phyloP scores from a whole-genome alignment of 306 rosid species.

The Sicyos edulis region DNA sequence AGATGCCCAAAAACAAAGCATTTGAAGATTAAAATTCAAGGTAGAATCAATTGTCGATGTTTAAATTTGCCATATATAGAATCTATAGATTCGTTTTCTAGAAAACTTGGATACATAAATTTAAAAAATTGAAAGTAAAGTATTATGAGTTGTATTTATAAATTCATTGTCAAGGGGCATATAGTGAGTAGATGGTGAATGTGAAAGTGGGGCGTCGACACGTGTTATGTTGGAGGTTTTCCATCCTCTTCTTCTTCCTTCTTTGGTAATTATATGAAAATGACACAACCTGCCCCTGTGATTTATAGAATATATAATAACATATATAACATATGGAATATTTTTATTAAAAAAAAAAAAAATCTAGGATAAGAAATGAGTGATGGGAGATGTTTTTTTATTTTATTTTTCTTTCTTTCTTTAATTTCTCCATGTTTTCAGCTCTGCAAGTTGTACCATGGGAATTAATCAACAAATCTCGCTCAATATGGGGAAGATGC shows the following conservation, averaged over 20 bases:
- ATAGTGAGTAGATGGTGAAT: slow-evolving; percentile 31
- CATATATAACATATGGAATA: not conserved
- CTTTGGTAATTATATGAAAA: not conserved
- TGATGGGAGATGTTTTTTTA: not conserved
- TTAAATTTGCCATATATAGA: too few relatives aligned
- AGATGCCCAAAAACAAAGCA: too few relatives aligned
- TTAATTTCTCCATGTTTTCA: not conserved
- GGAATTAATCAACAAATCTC: not conserved
- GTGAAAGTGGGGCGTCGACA: slow-evolving; percentile 42
- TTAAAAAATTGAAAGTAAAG: too few relatives aligned
- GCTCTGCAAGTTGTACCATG: not conserved
- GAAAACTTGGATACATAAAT: too few relatives aligned
- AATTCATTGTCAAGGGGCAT: slow-evolving; percentile 5
- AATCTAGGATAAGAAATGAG: not conserved
- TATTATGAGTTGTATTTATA: too few relatives aligned
- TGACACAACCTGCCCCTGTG: not conserved
- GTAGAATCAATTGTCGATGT: too few relatives aligned
- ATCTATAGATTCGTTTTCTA: too few relatives aligned
- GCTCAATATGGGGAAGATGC: too few relatives aligned
- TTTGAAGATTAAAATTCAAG: too few relatives aligned
- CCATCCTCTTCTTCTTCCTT: not conserved
- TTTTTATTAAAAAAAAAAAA: not conserved
- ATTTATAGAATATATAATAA: not conserved
- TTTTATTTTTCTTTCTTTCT: not conserved
- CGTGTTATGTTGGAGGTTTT: slow-evolving; percentile 25